Base-by-base conservation (phyloP, 352 stramenopile species). In the Globisporangium parvum region DNA sequence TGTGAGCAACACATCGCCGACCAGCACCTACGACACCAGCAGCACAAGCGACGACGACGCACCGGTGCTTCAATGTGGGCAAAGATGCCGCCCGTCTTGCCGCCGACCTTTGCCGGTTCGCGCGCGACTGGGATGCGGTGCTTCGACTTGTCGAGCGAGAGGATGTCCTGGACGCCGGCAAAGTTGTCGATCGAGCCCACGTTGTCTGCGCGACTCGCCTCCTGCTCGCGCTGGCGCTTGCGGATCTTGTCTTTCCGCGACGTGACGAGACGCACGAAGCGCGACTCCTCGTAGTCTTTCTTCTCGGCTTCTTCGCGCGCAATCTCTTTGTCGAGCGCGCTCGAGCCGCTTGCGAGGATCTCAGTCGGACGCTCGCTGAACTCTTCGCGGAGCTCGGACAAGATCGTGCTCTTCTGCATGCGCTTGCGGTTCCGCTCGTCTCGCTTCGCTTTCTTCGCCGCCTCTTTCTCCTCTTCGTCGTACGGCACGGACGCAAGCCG, bases 141-240 rank as follows among this genome's bases (percentile, higher is more conserved):
- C 55, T 90, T 93, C 41, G 48, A 67, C 57, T 88, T 88, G 68
- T 88, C 77, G 51, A 87, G 59, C 18, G 69, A 80, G 47, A 94
- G 54, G 37, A 90, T 88, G 39, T 91, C 77, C 40, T 92, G 81
- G 37, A 94, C 81, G 0, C 70, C 80, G 0, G 81, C 84, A 57
- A 94, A 94, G 59, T 92, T 94, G 67, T 94, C 84, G 65, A 94
- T 94, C n/a, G 72, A 82, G 11, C 71, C 77, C 55, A 94, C 82
- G 21, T 87, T 69, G 55, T 90, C 84, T 41, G 77, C 71, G 28
- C 78, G 75, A 44, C 72, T 91, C 11, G 81, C 75, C 51, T 92
- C 81, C 50, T 80, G 76, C 53, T 94, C 84, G 61, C 85, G 85
- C 69, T 91, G 78, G 14, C 82, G 82, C 60, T 93, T 94, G 62